Base-by-base conservation (phyloP, 108 stramenopile genomes). In the Cyclotella sp. region DNA sequence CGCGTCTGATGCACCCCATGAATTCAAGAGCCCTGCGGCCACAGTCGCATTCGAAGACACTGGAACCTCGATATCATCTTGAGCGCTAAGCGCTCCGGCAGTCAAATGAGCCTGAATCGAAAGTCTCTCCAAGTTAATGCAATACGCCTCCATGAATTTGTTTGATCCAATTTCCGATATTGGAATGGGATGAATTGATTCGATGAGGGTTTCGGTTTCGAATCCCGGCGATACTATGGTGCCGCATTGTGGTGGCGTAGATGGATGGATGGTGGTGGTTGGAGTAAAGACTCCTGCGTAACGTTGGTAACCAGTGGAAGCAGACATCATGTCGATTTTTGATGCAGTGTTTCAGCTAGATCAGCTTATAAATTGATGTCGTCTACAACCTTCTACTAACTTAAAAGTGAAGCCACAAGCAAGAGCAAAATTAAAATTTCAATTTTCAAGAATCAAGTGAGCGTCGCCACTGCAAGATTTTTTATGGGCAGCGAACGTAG, bases 41-140 rank as follows among this genome's bases (percentile, higher is more conserved):
- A 16, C 34, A 34, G 34, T 27, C 42, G 24, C 42, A 22, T 16
- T 58, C 24, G 19, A 45, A 16, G 18, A 11, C 43, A 21, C 19
- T 52, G 41, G 52, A 16, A 29, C 7, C 7, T 59, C 52, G 27
- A 9, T 22, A 22, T 0, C 22, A 4, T 46, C 40, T 47, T 19
- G 15, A 1, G 1, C 21, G 18, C 51, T 30, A 4, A 59, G 0
- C 68, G 42, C 21, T 39, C 62, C 64, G 34, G 79, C 78, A 22
- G 79, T 70, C 9, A 57, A 29, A 52, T 71, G 71, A 30, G 84
- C 79, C 49, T 85, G 84, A 27, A 81, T 72, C 0, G 46, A 64
- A 22, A 85, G 40, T 15, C 84, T 47, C 46, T 82, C 84, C n/a
- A 85, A 49, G 60, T 78, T 60, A 45, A 76, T 43, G 63, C 76